Evolutionary conservation across 805 yeast species (phyloP), one percentile per base, ranked within the genome.

Genomic region (Starmerella powellii): DNA sequence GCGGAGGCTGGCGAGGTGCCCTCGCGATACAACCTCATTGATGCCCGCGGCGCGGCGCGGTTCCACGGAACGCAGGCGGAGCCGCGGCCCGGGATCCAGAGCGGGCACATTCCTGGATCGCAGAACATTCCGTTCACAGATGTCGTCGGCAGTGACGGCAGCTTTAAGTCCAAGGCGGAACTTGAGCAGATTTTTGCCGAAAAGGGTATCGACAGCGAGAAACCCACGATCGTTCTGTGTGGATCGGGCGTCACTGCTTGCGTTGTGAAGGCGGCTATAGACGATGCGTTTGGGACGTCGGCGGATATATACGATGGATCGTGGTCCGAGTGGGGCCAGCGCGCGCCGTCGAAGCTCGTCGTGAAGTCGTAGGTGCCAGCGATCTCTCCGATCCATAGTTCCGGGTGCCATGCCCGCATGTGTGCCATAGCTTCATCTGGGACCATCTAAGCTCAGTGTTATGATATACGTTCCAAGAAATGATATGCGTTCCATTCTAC

Each of bases 161-260:
- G 62, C 54, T 80, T 71, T 64, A 70, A 69, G 54, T 53, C 71
- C 2, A 56, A 64, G 8, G 64, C 59, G 10, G 74, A 71, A 34
- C 56, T 88, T 30, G 45, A 57, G 6, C 55, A 62, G 13, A 58
- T 75, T 10, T 71, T 86, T 50, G 56, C 66, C 8, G 63, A 62
- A 32, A 59, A 70, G 31, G 63, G 64, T 3, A 53, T 64, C 10
- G 49, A 51, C 30, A 44, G 46, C 13, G 61, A 66, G 15, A 78
- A 80, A 54, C 87, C 84, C 11, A 75, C 82, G 16, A 75, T 91
- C 38, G 81, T 80, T 31, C 76, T 83, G 83, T 91, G 98, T 59
- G 98, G 97, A 23, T 80, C 96, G 0, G 98, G 97, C 35, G 96
- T 91, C 37, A 79, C 96, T 10, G 97, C 96, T 1, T 84, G 88